A percentile compares a stretch with the other conserved stretches of the same genome.
Conservation (phyloP, 2,329 filamentous ascomycete species). For the Nemania abortiva region DNA sequence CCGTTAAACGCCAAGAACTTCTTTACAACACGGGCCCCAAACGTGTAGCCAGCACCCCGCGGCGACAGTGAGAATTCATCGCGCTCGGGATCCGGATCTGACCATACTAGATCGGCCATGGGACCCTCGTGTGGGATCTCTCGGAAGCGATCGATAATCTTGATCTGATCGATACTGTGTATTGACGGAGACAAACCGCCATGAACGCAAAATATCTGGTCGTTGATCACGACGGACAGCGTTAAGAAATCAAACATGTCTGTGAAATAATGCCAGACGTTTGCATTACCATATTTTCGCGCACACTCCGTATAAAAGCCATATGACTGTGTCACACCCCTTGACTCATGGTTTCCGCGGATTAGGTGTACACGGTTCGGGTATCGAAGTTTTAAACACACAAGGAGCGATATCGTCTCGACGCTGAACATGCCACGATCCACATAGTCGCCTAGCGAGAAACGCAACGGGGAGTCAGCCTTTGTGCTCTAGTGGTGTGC, state of each 20-base stretch:
- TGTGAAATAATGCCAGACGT: slow-evolving; percentile 99
- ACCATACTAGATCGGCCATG: slow-evolving; percentile 99
- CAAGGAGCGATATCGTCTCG: slow-evolving; percentile 96
- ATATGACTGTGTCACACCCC: slow-evolving; percentile 98
- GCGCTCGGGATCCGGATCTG: slow-evolving; percentile 94
- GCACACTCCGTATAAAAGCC: slow-evolving; percentile 99
- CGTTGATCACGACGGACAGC: slow-evolving; percentile 95
- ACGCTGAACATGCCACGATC: slow-evolving; percentile 99
- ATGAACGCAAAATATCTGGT: slow-evolving; percentile 99
- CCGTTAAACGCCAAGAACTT: slow-evolving; percentile 98
- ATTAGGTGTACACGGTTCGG: slow-evolving; percentile 95
- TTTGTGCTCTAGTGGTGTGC: neutral
- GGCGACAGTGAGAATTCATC: slow-evolving; percentile 97
- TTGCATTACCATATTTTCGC: slow-evolving; percentile 97
- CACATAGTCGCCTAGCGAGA: slow-evolving; percentile 85
- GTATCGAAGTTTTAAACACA: slow-evolving; percentile 97
- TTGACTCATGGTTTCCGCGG: slow-evolving; percentile 96
- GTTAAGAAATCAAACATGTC: slow-evolving; percentile 99
- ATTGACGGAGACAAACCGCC: slow-evolving; percentile 90
- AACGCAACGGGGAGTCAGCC: slow-evolving; percentile 23
- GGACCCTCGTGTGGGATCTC: slow-evolving; percentile 99
- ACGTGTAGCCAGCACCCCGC: slow-evolving; percentile 94
- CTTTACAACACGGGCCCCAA: slow-evolving; percentile 96
- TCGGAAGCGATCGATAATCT: slow-evolving; percentile 98
- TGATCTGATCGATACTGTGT: slow-evolving; percentile 99